These are phyloP conservation scores for Penicillium freii DNA, from an alignment of 2,329 filamentous ascomycete genomes.

Conservation along the genomic window DNA sequence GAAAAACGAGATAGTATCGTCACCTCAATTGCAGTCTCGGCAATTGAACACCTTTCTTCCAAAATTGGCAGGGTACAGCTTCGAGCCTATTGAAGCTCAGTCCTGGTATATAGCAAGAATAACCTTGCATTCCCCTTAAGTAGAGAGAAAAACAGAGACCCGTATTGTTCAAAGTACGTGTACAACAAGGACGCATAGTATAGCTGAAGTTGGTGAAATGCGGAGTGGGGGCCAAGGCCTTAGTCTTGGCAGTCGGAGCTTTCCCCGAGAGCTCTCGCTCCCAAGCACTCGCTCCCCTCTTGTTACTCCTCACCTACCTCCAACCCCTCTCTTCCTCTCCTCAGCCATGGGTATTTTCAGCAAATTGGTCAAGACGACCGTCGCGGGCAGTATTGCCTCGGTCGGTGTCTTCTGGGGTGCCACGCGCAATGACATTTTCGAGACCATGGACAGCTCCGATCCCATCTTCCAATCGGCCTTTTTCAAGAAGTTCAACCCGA, in stretches of 20 bases:
- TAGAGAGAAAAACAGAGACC: too few species aligned
- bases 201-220: too few species aligned
- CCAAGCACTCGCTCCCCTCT: background rate
- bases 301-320: background rate
- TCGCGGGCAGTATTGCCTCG: slow-evolving; percentile 50
- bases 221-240: too few species aligned
- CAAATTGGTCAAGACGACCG: slow-evolving; percentile 44
- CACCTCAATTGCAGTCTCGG: too few species aligned
- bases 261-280: slow-evolving; percentile 4
- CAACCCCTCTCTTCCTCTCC: background rate
- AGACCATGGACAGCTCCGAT: slow-evolving; percentile 56
- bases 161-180: too few species aligned
- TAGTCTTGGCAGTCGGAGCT: slow-evolving; percentile 4
- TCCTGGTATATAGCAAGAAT: too few species aligned
- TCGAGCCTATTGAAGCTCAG: too few species aligned
- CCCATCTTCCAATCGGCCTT: slow-evolving; percentile 62
- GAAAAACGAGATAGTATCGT: too few species aligned
- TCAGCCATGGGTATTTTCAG: slow-evolving; percentile 55
- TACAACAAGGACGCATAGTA: too few species aligned
- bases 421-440: slow-evolving; percentile 56
- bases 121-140: too few species aligned
- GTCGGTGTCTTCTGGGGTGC: slow-evolving; percentile 55
- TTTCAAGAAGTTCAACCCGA: slow-evolving; percentile 61
- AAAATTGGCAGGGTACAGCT: too few species aligned
- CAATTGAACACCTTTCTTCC: too few species aligned